Evolutionary conservation across 768 basidiomycete species (phyloP).

Genomic region (Sarcodon aspratus): DNA sequence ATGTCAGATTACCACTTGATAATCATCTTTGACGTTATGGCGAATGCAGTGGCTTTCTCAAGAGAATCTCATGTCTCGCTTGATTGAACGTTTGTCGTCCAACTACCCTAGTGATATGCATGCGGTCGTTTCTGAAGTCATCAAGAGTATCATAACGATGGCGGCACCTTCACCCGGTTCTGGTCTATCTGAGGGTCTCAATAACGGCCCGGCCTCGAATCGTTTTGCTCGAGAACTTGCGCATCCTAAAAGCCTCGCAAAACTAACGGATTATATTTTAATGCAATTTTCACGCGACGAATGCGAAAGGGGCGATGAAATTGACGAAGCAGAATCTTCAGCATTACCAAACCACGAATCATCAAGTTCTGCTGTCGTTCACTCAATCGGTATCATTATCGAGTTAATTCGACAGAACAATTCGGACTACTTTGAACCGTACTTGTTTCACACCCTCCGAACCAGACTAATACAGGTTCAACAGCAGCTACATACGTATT

Average conservation of each 20-base stretch:
- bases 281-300: conserved; percentile 36
- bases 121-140: conserved; percentile 76
- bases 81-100: conserved; percentile 79
- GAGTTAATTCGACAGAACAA: conserved; percentile 97
- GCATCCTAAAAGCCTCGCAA: conserved; percentile 53
- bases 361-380: conserved; percentile 68
- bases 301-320: conserved; percentile 5
- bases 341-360: conserved; percentile 34
- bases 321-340: conserved; percentile 9
- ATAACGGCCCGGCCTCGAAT: conserved; percentile 71
- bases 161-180: conserved; percentile 79
- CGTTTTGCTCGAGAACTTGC: conserved; percentile 85
- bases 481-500: conserved; percentile 34
- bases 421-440: conserved; percentile 97
- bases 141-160: conserved; percentile 92
- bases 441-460: conserved; percentile 87
- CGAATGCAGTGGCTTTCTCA: conserved; percentile 72
- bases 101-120: conserved; percentile 66
- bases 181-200: conserved; percentile 56
- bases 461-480: conserved; percentile 85
- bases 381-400: conserved; percentile 81
- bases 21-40: conserved; percentile 20
- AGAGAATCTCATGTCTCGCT: conserved; percentile 69
- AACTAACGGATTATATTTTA: conserved; percentile 68
- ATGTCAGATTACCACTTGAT: conserved; percentile 26